Percentiles rank a stretch among this genome's conserved stretches.
These are phyloP conservation scores for Piloderma croceum DNA, from an alignment of 768 basidiomycete species.

Conservation along the genomic window DNA sequence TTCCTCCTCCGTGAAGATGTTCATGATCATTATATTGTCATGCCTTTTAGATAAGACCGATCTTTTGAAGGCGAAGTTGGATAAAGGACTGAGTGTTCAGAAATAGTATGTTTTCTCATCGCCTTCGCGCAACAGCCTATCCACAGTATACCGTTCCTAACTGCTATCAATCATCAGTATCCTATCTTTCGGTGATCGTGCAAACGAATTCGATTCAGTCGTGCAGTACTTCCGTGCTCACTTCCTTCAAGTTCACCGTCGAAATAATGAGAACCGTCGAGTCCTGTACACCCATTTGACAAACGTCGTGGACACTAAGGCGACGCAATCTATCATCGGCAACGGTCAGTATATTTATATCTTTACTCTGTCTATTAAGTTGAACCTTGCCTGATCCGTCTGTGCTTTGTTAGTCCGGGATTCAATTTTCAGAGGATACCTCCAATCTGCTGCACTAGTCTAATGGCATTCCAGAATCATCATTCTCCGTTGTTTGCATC, in stretches of 20 bases:
- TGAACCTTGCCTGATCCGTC: slow-evolving; percentile 8
- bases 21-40: slow-evolving; percentile 2
- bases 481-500: no score
- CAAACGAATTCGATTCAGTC: slow-evolving; percentile 78
- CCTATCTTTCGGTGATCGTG: slow-evolving; percentile 72
- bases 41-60: slow-evolving; percentile 63
- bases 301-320: slow-evolving; percentile 77
- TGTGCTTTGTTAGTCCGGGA: slow-evolving; percentile 48
- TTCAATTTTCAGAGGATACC: slow-evolving; percentile 70
- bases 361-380: neutral
- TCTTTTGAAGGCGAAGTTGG: slow-evolving; percentile 66
- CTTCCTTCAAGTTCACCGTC: slow-evolving; percentile 75
- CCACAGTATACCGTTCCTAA: no score
- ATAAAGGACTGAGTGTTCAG: slow-evolving; percentile 61
- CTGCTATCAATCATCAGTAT: slow-evolving; percentile 42
- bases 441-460: slow-evolving; percentile 67
- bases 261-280: slow-evolving; percentile 73
- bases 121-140: no score
- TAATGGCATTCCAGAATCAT: slow-evolving; percentile 22
- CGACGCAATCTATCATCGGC: slow-evolving; percentile 77
- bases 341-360: slow-evolving; percentile 48
- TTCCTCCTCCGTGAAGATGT: neutral
- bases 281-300: slow-evolving; percentile 82
- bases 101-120: slow-evolving; percentile 60
- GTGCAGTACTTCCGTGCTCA: slow-evolving; percentile 85